Percentiles rank a stretch among this genome's conserved stretches.
Evolutionary conservation across 306 rosid genomes (phyloP).

Genomic region (Corylus americana): DNA sequence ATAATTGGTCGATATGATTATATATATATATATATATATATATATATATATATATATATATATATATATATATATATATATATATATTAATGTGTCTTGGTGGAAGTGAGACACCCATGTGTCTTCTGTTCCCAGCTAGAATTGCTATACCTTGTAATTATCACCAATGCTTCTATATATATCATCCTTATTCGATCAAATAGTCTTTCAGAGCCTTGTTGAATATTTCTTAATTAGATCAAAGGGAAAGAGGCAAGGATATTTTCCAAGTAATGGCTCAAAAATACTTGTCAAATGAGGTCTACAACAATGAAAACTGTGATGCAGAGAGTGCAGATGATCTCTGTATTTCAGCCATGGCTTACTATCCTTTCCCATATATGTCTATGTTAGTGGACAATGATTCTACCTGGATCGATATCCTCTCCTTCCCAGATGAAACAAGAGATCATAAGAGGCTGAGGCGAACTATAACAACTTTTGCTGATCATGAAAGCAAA

Average conservation of each 20-base stretch:
- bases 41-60: too few relatives aligned
- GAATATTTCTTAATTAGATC: slow-evolving; percentile 37
- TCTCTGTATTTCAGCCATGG: slow-evolving; percentile 23
- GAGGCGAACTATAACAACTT: slow-evolving; percentile 29
- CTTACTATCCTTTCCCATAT: slow-evolving; percentile 25
- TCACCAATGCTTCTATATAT: slow-evolving; percentile 21
- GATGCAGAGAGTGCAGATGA: slow-evolving; percentile 10
- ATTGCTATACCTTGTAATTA: too few relatives aligned
- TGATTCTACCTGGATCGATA: background rate
- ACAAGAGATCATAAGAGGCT: slow-evolving; percentile 45
- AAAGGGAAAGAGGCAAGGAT: background rate
- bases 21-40: too few relatives aligned
- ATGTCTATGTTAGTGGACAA: slow-evolving; percentile 23
- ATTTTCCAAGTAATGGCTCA: slow-evolving; percentile 34
- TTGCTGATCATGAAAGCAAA: slow-evolving; percentile 14
- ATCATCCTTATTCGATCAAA: background rate
- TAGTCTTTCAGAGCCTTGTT: slow-evolving; percentile 41
- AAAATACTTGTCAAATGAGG: slow-evolving; percentile 27
- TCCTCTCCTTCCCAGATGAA: slow-evolving; percentile 40
- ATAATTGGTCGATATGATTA: slow-evolving; percentile 1
- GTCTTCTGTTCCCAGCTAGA: background rate
- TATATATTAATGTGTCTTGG: too few relatives aligned
- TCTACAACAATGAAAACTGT: slow-evolving; percentile 19
- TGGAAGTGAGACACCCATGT: background rate
- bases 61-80: too few relatives aligned